Evolutionary conservation across 257 asterid genomes (phyloP), one percentile per base, ranked within the genome.

Genomic region (Penstemon davidsonii): DNA sequence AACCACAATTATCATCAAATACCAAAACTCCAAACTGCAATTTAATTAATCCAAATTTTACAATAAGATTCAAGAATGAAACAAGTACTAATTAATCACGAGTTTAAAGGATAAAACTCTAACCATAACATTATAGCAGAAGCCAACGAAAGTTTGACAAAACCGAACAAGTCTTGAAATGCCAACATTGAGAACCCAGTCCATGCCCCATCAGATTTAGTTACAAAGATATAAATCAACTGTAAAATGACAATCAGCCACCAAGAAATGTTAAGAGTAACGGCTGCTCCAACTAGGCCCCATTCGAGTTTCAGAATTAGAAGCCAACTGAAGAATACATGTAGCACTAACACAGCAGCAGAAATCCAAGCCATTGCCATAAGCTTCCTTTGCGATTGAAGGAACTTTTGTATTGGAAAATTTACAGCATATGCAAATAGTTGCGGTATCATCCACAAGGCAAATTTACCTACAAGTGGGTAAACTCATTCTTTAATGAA

Each of bases 11-110:
- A 81, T 44, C 95, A 88, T 88, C 80, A 86, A 75, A 73, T 88
- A 90, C 97, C 97, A 90, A 62, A 88, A 86, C 83, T 90, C 97
- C 91, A 90, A 81, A 83, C 97, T 90, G 87, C 88, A 73, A 25
- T n/a, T 2, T 1, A 25, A 1, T 42, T 18, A 39, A 40, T 19
- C 53, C 62, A 63, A 59, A 25, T 56, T 36, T 69, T 13, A 4
- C 0, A 8, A 42, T 6, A 49, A 70, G 11, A 51, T 71, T 37
- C 51, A 57, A 63, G 45, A 66, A 19, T 11, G 3, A 11, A 36
- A n/a, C 3, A 3, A 37, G 19, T 8, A 42, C 19, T 10, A 38
- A 10, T 51, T 9, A 41, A n/a, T 7, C 59, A 15, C 2, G n/a
- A 39, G 10, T 25, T 25, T 25, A 1, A 25, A 25, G 51, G 4